Evolutionary conservation across 2,329 filamentous ascomycete genomes (phyloP), one percentile per base, ranked within the genome.

Genomic region (Xylaria sp.): DNA sequence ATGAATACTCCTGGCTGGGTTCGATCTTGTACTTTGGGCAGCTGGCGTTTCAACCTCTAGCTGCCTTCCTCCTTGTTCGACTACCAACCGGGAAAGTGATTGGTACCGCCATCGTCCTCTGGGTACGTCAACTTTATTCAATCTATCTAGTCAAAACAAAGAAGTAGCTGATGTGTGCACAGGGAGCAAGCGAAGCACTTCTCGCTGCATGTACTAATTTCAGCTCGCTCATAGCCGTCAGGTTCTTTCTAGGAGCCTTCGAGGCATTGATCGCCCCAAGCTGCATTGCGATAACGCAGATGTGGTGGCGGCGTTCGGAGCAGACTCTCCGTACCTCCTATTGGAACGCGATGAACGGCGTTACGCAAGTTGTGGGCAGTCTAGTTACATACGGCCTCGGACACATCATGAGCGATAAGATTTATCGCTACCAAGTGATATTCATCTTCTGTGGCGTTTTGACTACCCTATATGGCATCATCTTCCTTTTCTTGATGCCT

Each of bases 11-110:
- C 1, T 90, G 87, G 87, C 83, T 90, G 0, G 86, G 87, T 0
- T 89, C 86, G 1, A 85, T 90, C 60, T 79, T 90, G 14, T 90
- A 87, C 72, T 78, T 89, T n/a, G 86, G 86, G 0, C 86, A 89
- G 74, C 81, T 89, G 8, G 78, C 87, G 12, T 85, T 88, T 80
- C 87, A 89, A 72, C 85, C 86, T 1, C 78, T 86, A 0, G 82
- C 86, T 4, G 86, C 87, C 0, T 82, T 82, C 64, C 72, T 86
- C 4, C 80, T 88, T 0, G 85, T 87, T 32, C 85, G 85, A 71
- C 71, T 86, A 0, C 87, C 86, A 0, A 85, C 83, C 0, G 86
- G 86, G 17, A 88, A 88, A 72, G 83, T 89, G 47, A 82, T 86
- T 21, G 82, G 81, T 1, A 74, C 75, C 0, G 85, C 87, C 61